Evolutionary conservation across 345 rosid genomes (phyloP).

Genomic region (Rubroshorea leprosula): DNA sequence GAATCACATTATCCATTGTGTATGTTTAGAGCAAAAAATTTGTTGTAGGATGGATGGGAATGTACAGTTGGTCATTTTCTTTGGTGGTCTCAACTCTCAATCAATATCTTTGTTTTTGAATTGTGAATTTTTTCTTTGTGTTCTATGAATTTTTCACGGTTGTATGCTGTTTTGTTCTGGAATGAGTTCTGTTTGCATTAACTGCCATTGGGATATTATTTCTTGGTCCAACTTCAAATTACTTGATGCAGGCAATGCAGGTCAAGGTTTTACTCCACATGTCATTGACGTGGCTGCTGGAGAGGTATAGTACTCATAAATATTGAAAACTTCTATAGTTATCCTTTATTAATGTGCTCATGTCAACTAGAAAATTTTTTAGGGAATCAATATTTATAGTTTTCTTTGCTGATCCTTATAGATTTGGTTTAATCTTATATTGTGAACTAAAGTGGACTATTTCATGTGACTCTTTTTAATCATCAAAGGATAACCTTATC

Average conservation of each 20-base stretch:
- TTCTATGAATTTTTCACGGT: background rate
- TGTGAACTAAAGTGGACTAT: background rate
- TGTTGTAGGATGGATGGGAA: too few species aligned
- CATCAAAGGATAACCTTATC: background rate
- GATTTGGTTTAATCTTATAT: background rate
- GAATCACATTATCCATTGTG: too few species aligned
- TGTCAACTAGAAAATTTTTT: background rate
- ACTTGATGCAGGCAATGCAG: conserved; percentile 52
- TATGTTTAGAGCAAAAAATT: too few species aligned
- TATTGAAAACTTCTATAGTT: conserved; percentile 1
- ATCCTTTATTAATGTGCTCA: conserved; percentile 1
- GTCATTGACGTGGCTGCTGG: conserved; percentile 66
- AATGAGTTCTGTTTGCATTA: background rate
- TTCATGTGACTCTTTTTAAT: background rate
- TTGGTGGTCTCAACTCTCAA: background rate
- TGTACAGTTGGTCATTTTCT: too few species aligned
- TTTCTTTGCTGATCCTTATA: background rate
- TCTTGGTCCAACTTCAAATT: conserved; percentile 4
- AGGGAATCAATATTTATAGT: background rate
- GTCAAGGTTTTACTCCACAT: conserved; percentile 77
- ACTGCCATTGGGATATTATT: conserved; percentile 4
- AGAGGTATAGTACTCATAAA: conserved; percentile 48
- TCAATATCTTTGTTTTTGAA: background rate
- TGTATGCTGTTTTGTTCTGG: background rate
- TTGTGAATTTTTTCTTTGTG: background rate